These are phyloP conservation scores for Apiospora malaysiana DNA, from an alignment of 2,329 filamentous ascomycete species.

Conservation along the genomic window DNA sequence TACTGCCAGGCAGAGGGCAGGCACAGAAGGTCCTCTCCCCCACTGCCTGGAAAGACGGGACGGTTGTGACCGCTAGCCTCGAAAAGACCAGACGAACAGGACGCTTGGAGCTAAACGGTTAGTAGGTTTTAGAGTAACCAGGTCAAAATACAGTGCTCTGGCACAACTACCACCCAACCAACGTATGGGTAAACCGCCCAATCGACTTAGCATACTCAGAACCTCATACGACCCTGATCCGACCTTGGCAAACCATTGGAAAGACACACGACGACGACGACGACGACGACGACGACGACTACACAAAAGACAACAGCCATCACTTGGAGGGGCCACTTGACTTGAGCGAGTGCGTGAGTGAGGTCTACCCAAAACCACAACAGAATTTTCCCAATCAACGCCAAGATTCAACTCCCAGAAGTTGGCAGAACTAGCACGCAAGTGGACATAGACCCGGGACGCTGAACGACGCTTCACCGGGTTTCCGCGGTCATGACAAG, in stretches of 20 bases:
- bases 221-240: constrained; percentile 1
- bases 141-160: background rate
- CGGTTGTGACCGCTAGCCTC: background rate
- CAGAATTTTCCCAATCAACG: background rate
- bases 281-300: background rate
- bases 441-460: background rate
- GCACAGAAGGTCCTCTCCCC: background rate
- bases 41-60: constrained; percentile 8
- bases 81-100: constrained; percentile 17
- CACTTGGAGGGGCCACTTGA: background rate
- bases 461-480: background rate
- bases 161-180: background rate
- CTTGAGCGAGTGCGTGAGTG: too few relatives aligned
- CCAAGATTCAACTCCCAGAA: background rate
- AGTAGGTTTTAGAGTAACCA: background rate
- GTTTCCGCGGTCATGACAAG: constrained; percentile 4
- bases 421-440: constrained; percentile 7
- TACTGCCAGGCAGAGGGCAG: background rate
- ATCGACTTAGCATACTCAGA: background rate
- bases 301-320: background rate
- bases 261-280: background rate
- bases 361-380: background rate
- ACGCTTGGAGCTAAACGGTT: background rate
- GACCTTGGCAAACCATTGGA: background rate
- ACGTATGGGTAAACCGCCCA: background rate